phyloP scores from a whole-genome alignment of 495 filamentous ascomycete genomes.

The Lasiosphaeria hispida region DNA sequence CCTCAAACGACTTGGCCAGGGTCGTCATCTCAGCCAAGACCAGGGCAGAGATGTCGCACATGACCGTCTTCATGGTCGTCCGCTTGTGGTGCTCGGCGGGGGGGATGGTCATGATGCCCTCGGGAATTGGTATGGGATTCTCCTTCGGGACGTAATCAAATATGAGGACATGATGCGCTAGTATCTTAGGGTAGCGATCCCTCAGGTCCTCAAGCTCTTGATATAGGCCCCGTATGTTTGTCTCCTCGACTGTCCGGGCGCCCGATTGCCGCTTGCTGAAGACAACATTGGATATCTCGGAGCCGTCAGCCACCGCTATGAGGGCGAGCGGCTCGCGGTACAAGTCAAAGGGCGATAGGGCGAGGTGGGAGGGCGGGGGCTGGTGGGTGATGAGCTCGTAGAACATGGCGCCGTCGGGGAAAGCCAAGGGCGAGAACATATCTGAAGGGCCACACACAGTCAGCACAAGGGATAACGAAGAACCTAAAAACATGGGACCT shows the following conservation, averaged over 20 bases:
- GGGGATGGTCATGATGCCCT: constrained; percentile 72
- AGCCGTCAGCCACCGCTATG: constrained; percentile 74
- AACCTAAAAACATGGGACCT: neutral
- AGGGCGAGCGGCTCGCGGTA: constrained; percentile 78
- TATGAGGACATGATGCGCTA: constrained; percentile 75
- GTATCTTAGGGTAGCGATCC: constrained; percentile 68
- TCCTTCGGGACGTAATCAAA: constrained; percentile 63
- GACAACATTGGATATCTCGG: constrained; percentile 50
- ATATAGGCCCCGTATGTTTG: constrained; percentile 53
- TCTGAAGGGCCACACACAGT: constrained; percentile 51
- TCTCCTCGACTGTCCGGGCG: constrained; percentile 44
- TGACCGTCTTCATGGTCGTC: constrained; percentile 91
- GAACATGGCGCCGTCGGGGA: constrained; percentile 82
- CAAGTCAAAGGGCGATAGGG: constrained; percentile 79
- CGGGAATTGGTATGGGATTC: constrained; percentile 48
- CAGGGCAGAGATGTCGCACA: constrained; percentile 85
- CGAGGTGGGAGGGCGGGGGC: constrained; percentile 71
- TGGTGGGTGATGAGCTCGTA: constrained; percentile 84
- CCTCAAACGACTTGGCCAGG: constrained; percentile 82
- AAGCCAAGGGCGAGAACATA: constrained; percentile 93
- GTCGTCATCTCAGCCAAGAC: constrained; percentile 84
- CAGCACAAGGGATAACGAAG: constrained; percentile 19
- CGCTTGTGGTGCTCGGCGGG: constrained; percentile 64
- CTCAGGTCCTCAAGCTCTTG: constrained; percentile 66
- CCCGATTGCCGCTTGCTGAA: constrained; percentile 48